Evolutionary conservation across 2,329 filamentous ascomycete genomes (phyloP), one percentile per base, ranked within the genome.

Genomic region (Lasiodiplodia sp.): DNA sequence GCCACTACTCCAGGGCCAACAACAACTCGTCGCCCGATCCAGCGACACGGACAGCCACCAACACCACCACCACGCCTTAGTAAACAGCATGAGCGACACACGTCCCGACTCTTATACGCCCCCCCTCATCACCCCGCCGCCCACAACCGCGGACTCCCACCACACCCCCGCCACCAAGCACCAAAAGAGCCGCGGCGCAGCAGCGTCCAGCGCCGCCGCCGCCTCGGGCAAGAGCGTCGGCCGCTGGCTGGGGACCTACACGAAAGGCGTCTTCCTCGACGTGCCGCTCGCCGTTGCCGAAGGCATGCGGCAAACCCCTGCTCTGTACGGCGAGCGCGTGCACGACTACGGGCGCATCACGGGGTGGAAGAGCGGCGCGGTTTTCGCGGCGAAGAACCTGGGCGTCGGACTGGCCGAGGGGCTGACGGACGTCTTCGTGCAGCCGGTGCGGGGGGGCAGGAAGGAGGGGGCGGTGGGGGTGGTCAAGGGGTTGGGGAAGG

Each of bases 281-380:
- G 70, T 82, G 28, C 80, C 80, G 0, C 71, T 78, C 4, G 80
- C 81, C 1, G 63, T 76, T 4, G 69, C 79, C 1, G 78, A 82
- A 64, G 80, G 79, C 0, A 69, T 82, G 14, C 74, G 76, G 31
- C 74, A 74, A 3, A 71, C 78, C 1, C 81, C 80, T 0, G 75
- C 70, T 18, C 67, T 82, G 5, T 81, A 80, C 66, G 47, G 63
- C 51, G 79, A 81, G 34, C 72, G 78, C 14, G 72, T 77, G 2
- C 72, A 73, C 38, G 71, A 78, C 6, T 73, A 80, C 53, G 75
- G 75, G 0, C 70, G 75, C 2, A 74, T 82, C 4, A 74, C 71
- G 5, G 77, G 78, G 40, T 78, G 74, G 73, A 76, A 77, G 44
- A 76, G 73, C 40, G 81, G 79, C 0, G 73, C 74, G 0, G 57